phyloP scores from a whole-genome alignment of 2,329 filamentous ascomycete species.

The Mollisia scopiformis region DNA sequence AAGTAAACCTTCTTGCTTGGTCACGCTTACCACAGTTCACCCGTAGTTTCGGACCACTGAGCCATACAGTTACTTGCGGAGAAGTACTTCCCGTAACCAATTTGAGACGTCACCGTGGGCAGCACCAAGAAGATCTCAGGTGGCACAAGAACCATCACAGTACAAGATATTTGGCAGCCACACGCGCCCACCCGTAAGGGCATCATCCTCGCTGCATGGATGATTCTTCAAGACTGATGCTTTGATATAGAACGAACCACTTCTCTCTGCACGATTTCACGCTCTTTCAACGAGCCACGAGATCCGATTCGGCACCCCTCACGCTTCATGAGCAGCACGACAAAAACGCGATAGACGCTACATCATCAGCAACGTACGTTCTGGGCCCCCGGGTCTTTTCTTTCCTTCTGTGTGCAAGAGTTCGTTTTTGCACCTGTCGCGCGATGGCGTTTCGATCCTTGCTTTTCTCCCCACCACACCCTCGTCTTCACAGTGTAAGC shows the following conservation, averaged over 20 bases:
- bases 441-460: slow-evolving; percentile 27
- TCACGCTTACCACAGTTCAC: slow-evolving; percentile 6
- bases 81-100: slow-evolving; percentile 11
- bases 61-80: slow-evolving; percentile 13
- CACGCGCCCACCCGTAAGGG: slow-evolving; percentile 8
- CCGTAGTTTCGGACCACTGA: slow-evolving; percentile 9
- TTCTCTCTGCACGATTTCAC: neutral
- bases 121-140: slow-evolving; percentile 9
- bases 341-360: slow-evolving; percentile 18
- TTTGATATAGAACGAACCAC: slow-evolving; percentile 24
- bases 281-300: neutral
- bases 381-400: slow-evolving; percentile 19
- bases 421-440: slow-evolving; percentile 20
- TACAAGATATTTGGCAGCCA: slow-evolving; percentile 9
- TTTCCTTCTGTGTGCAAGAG: slow-evolving; percentile 17
- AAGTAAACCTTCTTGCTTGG: slow-evolving; percentile 5
- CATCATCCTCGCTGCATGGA: slow-evolving; percentile 12
- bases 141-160: slow-evolving; percentile 13
- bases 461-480: slow-evolving; percentile 25
- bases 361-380: slow-evolving; percentile 26
- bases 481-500: slow-evolving; percentile 25
- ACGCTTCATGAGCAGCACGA: neutral
- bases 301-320: slow-evolving; percentile 3
- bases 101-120: slow-evolving; percentile 14
- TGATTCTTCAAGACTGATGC: slow-evolving; percentile 10